These are phyloP conservation scores for Breynia disticha DNA, from an alignment of 441 rosid species.

Conservation along the genomic window DNA sequence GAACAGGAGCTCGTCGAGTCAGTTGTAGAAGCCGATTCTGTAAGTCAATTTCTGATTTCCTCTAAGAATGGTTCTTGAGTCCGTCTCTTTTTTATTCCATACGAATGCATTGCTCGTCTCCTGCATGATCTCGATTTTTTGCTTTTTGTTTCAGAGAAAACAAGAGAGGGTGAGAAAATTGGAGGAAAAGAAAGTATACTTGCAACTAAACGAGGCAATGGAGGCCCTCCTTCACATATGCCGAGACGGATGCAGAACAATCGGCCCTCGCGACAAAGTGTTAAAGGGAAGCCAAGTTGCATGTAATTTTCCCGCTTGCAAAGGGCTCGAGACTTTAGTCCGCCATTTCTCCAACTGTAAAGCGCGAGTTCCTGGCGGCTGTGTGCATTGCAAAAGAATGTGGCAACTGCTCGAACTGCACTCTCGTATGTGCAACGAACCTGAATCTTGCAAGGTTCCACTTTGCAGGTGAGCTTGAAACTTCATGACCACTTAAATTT, in stretches of 20 bases:
- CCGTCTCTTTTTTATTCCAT: too few relatives aligned
- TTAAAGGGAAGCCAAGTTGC: constrained; percentile 38
- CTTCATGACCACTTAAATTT: background rate
- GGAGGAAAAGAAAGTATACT: constrained; percentile 58
- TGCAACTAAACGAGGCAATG: constrained; percentile 69
- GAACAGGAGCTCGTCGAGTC: constrained; percentile 71
- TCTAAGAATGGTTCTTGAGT: background rate
- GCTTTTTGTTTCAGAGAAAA: constrained; percentile 32
- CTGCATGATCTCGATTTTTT: constrained; percentile 7
- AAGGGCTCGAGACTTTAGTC: constrained; percentile 61
- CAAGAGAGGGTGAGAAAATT: constrained; percentile 41
- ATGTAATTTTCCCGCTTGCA: constrained; percentile 70
- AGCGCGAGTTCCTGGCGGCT: constrained; percentile 61
- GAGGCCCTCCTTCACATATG: constrained; percentile 89
- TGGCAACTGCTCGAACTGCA: constrained; percentile 91
- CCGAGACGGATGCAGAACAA: constrained; percentile 76
- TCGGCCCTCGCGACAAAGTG: constrained; percentile 67
- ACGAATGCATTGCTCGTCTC: too few relatives aligned
- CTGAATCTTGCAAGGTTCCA: constrained; percentile 72
- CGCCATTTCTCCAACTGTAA: constrained; percentile 74
- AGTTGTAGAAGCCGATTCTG: constrained; percentile 61
- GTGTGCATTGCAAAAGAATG: constrained; percentile 69
- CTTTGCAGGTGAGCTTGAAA: constrained; percentile 56
- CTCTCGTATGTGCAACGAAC: constrained; percentile 62
- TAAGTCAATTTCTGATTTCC: constrained; percentile 25